These are phyloP conservation scores for Cymbopogon citratus DNA, from an alignment of 176 grass and related monocot genomes.

Conservation along the genomic window DNA sequence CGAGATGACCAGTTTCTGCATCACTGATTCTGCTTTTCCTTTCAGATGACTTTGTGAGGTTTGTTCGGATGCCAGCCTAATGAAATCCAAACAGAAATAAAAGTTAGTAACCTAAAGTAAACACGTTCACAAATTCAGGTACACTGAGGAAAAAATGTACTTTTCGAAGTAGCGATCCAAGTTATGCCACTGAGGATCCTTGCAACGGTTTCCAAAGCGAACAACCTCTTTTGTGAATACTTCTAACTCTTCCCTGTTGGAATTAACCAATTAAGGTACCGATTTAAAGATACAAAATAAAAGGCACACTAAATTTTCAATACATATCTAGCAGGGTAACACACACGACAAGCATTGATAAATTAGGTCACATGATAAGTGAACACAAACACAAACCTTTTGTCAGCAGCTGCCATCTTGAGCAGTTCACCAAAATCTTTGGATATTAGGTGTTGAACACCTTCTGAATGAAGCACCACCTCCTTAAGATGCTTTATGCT, in stretches of 20 bases:
- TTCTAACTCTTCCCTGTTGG: slow-evolving; percentile 77
- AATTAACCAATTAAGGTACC: slow-evolving; percentile 33
- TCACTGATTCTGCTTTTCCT: slow-evolving; percentile 58
- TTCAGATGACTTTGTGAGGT: slow-evolving; percentile 69
- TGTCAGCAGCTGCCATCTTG: slow-evolving; percentile 71
- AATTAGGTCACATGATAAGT: slow-evolving; percentile 17
- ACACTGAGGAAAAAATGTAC: slow-evolving; percentile 29
- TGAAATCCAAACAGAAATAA: slow-evolving; percentile 33
- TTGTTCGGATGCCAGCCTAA: slow-evolving; percentile 68
- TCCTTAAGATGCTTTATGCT: slow-evolving; percentile 85
- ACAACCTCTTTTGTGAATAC: slow-evolving; percentile 86
- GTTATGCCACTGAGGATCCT: slow-evolving; percentile 98
- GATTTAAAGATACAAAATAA: not conserved
- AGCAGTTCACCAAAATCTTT: slow-evolving; percentile 81
- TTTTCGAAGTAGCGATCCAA: slow-evolving; percentile 97
- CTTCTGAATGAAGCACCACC: slow-evolving; percentile 75
- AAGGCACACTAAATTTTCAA: not conserved
- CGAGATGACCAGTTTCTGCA: slow-evolving; percentile 63
- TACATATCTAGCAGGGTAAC: slow-evolving; percentile 9
- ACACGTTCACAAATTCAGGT: slow-evolving; percentile 12
- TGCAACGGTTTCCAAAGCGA: slow-evolving; percentile 98
- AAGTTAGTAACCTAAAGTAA: slow-evolving; percentile 30
- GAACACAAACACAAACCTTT: slow-evolving; percentile 57
- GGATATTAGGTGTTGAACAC: slow-evolving; percentile 78
- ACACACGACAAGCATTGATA: not conserved